Evolutionary conservation across 2,329 filamentous ascomycete genomes (phyloP), one percentile per base, ranked within the genome.

Genomic region (Phoma sp.): DNA sequence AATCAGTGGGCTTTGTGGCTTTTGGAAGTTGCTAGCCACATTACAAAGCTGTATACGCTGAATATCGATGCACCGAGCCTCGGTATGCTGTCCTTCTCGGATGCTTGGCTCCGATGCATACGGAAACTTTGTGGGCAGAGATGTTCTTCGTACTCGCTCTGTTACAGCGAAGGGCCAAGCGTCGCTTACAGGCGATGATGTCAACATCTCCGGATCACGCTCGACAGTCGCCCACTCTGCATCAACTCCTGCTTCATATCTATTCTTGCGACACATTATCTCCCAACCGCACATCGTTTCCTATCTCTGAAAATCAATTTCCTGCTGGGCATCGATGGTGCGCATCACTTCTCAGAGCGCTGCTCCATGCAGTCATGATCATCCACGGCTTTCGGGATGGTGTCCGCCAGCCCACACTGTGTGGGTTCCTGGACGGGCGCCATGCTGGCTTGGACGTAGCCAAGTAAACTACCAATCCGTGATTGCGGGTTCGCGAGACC

Each of bases 11-110:
- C 18, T 33, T 33, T 44, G 39, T 38, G 33, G 14, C 41, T 23
- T 23, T 40, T 58, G 10, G 44, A 55, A 58, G 35, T 11, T 56
- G 64, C 62, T 58, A 68, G 64, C 65, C 65, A 68, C 64, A 62
- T 49, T 14, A 57, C 50, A 32, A 59, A 54, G 58, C 53, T 35
- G 41, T 56, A 52, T n/a, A 7, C 40, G 29, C 11, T 3, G 7
- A 4, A 43, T 5, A 25, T 2, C 18, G 29, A 25, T 22, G 13
- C 36, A 44, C 53, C 48, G 42, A 47, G 38, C 42, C 38, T 44
- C 18, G n/a, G 27, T 39, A 14, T 18, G 35, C 27, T 4, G 13
- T 37, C 24, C 7, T 37, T 29, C 22, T 25, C 39, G 29, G 39
- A 30, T 18, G 2, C 13, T 33, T 42, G 7, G n/a, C n/a, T 11